A percentile compares a stretch with the other conserved stretches of the same genome.
Evolutionary conservation across 2,329 filamentous ascomycete genomes (phyloP).

Genomic region (Chaetomiaceae sp.): DNA sequence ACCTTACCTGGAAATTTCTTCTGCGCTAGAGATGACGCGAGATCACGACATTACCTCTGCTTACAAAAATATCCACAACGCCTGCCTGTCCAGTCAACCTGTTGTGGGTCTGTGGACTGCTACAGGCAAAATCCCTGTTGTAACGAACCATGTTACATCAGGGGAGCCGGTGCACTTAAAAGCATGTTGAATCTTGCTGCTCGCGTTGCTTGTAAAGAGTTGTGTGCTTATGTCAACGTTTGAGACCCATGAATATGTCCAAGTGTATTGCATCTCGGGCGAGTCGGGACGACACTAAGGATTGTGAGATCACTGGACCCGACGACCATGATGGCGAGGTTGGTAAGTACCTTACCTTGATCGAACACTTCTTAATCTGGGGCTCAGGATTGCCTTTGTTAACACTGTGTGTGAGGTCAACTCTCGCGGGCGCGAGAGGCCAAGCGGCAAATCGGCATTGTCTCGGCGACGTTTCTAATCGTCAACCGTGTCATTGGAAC

Average conservation of each 20-base stretch:
- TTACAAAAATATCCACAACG: not conserved
- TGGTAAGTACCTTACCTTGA: slow-evolving; percentile 4
- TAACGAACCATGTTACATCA: too few relatives aligned
- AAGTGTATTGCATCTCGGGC: not conserved
- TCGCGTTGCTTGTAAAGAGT: too few relatives aligned
- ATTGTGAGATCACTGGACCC: not conserved
- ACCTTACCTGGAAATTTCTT: slow-evolving; percentile 14
- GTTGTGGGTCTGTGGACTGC: too few relatives aligned
- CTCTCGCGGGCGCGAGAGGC: slow-evolving; percentile 41
- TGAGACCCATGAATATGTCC: too few relatives aligned
- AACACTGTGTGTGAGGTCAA: slow-evolving; percentile 23
- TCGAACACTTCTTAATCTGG: not conserved
- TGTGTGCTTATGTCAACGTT: too few relatives aligned
- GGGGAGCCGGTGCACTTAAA: too few relatives aligned
- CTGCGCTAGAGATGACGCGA: slow-evolving; percentile 12
- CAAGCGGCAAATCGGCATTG: slow-evolving; percentile 53
- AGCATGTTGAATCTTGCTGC: too few relatives aligned
- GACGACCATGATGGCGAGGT: slow-evolving; percentile 8
- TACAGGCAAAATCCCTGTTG: not conserved
- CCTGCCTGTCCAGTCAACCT: too few relatives aligned
- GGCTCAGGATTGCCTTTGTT: not conserved
- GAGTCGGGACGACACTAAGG: not conserved
- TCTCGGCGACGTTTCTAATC: slow-evolving; percentile 55
- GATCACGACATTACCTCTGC: slow-evolving; percentile 13
- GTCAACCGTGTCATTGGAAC: slow-evolving; percentile 64